phyloP scores from a whole-genome alignment of 306 rosid species.

The Styphnolobium japonicum region DNA sequence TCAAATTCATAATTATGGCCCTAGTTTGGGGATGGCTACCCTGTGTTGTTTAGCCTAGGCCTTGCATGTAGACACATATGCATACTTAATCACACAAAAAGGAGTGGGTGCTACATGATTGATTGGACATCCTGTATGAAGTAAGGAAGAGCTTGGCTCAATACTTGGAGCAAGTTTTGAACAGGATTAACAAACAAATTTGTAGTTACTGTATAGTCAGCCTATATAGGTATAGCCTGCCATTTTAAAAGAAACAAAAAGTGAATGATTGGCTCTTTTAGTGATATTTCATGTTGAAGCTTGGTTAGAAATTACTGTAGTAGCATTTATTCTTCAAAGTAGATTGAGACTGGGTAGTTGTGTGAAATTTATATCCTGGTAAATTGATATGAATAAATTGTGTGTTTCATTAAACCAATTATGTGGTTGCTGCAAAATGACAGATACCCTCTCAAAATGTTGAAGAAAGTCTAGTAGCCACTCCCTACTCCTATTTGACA shows the following conservation, averaged over 20 bases:
- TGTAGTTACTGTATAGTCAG: background rate
- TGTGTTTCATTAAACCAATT: background rate
- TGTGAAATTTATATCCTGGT: background rate
- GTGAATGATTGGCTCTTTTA: background rate
- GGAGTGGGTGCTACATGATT: background rate
- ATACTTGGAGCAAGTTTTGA: background rate
- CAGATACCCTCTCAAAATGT: background rate
- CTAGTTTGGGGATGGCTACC: background rate
- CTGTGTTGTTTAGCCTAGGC: background rate
- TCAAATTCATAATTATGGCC: background rate
- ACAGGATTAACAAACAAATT: background rate
- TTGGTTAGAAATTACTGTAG: background rate
- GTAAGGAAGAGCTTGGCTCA: background rate
- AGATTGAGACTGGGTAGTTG: background rate
- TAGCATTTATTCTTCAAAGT: slow-evolving; percentile 6
- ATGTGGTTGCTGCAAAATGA: background rate
- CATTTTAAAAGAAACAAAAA: background rate
- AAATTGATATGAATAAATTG: background rate
- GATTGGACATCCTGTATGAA: background rate
- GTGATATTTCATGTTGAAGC: slow-evolving; percentile 1
- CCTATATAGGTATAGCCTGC: background rate
- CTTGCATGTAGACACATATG: background rate
- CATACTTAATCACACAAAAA: background rate
- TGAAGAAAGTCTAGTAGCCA: background rate
- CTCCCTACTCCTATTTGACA: background rate